Evolutionary conservation across 2,329 filamentous ascomycete species (phyloP), one percentile per base, ranked within the genome.

Genomic region (Penicillium decumbens): DNA sequence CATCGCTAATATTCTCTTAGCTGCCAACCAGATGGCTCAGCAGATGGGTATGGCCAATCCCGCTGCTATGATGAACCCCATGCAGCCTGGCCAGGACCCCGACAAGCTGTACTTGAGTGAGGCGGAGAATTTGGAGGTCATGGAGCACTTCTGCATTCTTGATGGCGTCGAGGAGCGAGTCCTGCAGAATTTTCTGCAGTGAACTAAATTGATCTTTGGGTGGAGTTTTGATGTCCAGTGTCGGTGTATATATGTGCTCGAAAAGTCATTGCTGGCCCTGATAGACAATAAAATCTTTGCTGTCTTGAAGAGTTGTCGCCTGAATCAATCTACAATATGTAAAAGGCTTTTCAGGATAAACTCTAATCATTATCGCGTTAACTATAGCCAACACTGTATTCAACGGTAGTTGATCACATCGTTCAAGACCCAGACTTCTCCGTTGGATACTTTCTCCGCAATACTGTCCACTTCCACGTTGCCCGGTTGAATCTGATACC

Each of bases 21-120:
- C 91, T 63, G 92, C 92, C 41, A 93, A 82, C 69, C 90, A 96
- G 71, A 89, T 95, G 77, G 81, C 88, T 33, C 88, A 95, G 70
- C 87, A 89, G 66, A 87, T 90, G 85, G 79, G 79, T 12, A 80
- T 84, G 63, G 85, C 89, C 78, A 88, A 83, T 30, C 83, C 85
- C 40, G 83, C 84, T 57, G 81, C 80, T 64, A 74, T 72, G 40
- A 72, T 72, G 39, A 75, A 91, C 65, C 87, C 93, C 76, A 95
- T 95, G 71, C 90, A 88, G 27, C 91, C 93, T 1, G 91, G 92
- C 23, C 87, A 93, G 64, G 95, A 98, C 67, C 89, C 91, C 0
- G 88, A 97, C 73, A 98, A 98, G 78, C 82, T 95, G 69, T 98
- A 96, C 73, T 78, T 86, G 68, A 88, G 79, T 41, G 93, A 98